Conservation (phyloP, 352 stramenopile species). For the Globisporangium recalcitrans region DNA sequence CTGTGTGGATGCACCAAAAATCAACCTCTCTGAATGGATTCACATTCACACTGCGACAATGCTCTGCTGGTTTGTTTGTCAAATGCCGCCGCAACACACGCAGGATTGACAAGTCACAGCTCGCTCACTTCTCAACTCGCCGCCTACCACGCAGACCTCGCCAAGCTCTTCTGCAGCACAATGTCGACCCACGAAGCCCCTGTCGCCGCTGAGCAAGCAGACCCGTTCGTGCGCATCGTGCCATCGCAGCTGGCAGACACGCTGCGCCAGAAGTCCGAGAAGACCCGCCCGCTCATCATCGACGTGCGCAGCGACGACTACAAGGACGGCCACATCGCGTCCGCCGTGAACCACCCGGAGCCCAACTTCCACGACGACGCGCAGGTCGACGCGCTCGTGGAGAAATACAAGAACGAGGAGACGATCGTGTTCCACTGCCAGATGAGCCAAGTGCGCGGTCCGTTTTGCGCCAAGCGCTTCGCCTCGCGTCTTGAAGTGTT, state of each 20-base stretch:
- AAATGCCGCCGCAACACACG: not conserved
- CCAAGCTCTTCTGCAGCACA: not conserved
- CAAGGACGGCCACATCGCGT: conserved; percentile 60
- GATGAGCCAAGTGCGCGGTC: conserved; percentile 78
- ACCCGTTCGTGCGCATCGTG: conserved; percentile 35
- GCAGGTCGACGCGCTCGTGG: conserved; percentile 64
- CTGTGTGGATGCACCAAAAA: not conserved
- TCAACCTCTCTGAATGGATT: conserved; percentile 1
- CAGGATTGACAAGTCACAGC: not conserved
- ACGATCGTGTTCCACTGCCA: conserved; percentile 84
- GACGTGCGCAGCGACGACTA: conserved; percentile 72
- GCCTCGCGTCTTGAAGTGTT: conserved; percentile 45
- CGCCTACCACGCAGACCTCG: not conserved
- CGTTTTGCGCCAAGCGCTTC: conserved; percentile 75
- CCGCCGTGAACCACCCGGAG: conserved; percentile 67
- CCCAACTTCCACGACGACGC: conserved; percentile 74
- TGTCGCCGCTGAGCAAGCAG: not conserved
- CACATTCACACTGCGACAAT: not conserved
- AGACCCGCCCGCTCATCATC: conserved; percentile 44
- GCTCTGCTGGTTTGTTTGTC: not conserved
- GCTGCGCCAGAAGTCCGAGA: conserved; percentile 27
- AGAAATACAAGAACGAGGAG: conserved; percentile 49
- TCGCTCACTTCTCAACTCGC: conserved; percentile 3
- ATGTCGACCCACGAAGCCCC: conserved; percentile 10
- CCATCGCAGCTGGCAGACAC: conserved; percentile 45